Evolutionary conservation across 176 grass and related monocot genomes (phyloP), one percentile per base, ranked within the genome.

Genomic region (Aegilops tauschii): DNA sequence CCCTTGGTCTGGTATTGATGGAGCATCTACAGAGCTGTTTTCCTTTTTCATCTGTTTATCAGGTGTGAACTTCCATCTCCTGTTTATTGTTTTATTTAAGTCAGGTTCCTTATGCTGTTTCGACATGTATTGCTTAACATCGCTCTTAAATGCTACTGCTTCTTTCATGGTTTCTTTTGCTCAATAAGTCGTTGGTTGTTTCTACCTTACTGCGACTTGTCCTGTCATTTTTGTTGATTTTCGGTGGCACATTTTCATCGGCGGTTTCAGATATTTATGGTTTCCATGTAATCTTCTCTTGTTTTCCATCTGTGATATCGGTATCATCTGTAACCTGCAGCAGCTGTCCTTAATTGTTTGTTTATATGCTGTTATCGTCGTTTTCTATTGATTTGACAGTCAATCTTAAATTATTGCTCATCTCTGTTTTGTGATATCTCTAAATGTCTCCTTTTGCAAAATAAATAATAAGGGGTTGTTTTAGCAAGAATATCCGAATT

Each of bases 401-500:
- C 0, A 10, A 49, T 65, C 23, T 35, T 30, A 49, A 36, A 61
- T 36, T 35, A 54, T 73, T 62, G 2, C 9, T 17, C 63, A 34
- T 2, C 54, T 27, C 52, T 63, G 40, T 50, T 23, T 18, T 72
- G 49, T 29, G 12, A 30, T 78, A 79, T 72, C 65, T n/a, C 29
- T 39, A 18, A 44, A 71, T 27, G 67, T 27, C 12, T 63, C 70
- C 39, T 20, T 31, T 32, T 78, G 45, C 29, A 80, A 69, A 50
- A 31, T 42, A 80, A 44, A 56, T 69, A 74, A 64, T 49, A n/a
- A 31, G 2, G 14, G 58, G 32, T 65, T 73, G 35, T 73, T 73
- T 78, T 58, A 66, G 89, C 75, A 75, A 44, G 79, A 61, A 7
- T 30, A 85, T 34, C 75, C 2, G 80, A 65, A 44, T 34, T 59